Evolutionary conservation across 2,329 filamentous ascomycete species (phyloP), one percentile per base, ranked within the genome.

Genomic region (Trichophyton mentagrophytes): DNA sequence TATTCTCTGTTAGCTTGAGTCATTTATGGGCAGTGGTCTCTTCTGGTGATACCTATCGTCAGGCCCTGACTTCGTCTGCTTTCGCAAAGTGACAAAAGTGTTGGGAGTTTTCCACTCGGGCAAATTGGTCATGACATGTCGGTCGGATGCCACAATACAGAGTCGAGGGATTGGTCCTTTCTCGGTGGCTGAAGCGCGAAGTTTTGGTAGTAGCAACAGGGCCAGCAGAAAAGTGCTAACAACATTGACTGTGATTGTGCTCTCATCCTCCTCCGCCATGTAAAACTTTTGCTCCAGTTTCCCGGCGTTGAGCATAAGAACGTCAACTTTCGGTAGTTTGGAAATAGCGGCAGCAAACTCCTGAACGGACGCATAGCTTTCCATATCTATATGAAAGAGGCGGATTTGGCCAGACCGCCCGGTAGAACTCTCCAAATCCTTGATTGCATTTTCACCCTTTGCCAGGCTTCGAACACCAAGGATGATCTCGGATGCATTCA

Each of bases 181-280:
- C 11, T 36, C 53, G n/a, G 36, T 62, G 2, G 67, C 65, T 1
- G 66, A 64, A 25, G 65, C 61, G 8, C 61, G 59, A 25, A 83
- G 70, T 66, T 78, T 80, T 1, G 59, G 61, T 2, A 66, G 42
- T 2, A 66, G 36, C 1, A 66, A 58, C 1, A 66, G 40, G 25
- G 68, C 67, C 1, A 78, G 68, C 2, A 77, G 64, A 9, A 72
- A 69, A 2, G 76, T 74, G 1, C 70, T 71, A 0, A 76, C 66
- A 0, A 75, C 71, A 58, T 78, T 77, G 3, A 75, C 68, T 2
- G 72, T 72, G 15, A 76, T 68, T 0, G 68, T 76, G 15, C 62
- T 66, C 68, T 83, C 80, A 46, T 71, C 68, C 22, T 71, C 65
- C 47, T 66, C 66, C 46, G 46, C 46, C 3, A 66, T 62, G 11